Conservation (phyloP, 306 rosid genomes). For the Casuarina glauca region DNA sequence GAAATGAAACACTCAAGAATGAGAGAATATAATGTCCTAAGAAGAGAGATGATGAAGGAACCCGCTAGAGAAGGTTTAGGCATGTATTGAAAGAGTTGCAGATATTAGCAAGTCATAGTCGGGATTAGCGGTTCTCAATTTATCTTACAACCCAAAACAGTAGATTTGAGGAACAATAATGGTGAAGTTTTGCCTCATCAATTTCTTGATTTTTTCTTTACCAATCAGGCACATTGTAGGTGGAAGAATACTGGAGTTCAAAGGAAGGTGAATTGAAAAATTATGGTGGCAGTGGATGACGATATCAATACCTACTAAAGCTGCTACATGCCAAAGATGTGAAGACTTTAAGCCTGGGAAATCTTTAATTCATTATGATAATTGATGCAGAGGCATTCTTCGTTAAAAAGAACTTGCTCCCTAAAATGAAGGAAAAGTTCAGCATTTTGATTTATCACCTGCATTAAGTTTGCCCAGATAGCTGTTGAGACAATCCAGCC, state of each 20-base stretch:
- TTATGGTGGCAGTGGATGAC: neutral
- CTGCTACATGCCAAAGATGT: neutral
- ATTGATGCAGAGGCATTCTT: neutral
- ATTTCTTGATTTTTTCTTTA: neutral
- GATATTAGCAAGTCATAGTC: neutral
- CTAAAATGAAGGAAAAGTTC: neutral
- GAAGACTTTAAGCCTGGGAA: neutral
- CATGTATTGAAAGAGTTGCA: neutral
- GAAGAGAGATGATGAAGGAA: neutral
- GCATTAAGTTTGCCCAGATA: conserved; percentile 62
- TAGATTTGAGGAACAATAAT: neutral
- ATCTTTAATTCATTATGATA: neutral
- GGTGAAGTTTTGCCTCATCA: neutral
- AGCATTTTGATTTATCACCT: conserved; percentile 37
- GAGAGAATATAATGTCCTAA: neutral
- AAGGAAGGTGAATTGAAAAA: neutral
- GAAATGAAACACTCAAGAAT: neutral
- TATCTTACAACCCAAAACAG: neutral
- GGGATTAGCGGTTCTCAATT: neutral
- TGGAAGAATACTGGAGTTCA: neutral
- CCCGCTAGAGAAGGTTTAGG: neutral
- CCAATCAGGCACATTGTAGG: neutral
- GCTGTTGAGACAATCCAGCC: conserved; percentile 59
- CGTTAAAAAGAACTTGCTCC: neutral
- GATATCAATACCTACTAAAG: neutral